A percentile compares a stretch with the other conserved stretches of the same genome.
Evolutionary conservation across 2,329 filamentous ascomycete genomes (phyloP).

Genomic region (Huntiella moniliformis): DNA sequence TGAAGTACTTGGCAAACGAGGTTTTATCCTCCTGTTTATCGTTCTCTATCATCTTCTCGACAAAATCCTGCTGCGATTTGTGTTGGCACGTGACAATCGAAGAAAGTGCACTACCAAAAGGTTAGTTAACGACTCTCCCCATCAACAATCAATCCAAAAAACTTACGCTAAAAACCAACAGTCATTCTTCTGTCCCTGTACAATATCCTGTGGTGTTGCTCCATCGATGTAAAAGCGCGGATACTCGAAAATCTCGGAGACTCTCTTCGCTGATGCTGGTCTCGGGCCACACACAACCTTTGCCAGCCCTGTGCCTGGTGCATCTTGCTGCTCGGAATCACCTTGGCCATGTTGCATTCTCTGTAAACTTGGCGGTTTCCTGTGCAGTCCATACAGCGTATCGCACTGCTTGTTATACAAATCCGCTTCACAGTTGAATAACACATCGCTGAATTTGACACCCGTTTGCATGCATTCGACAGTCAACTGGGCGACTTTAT

Average conservation of each 20-base stretch:
- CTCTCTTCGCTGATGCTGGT: not conserved
- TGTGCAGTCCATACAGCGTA: not conserved
- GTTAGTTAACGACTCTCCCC: too few relatives aligned
- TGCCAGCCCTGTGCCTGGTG: not conserved
- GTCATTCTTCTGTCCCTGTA: conserved; percentile 61
- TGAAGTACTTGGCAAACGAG: too few relatives aligned
- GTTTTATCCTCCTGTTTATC: too few relatives aligned
- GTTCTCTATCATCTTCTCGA: too few relatives aligned
- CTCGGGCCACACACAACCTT: not conserved
- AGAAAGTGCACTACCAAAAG: too few relatives aligned
- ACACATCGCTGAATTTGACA: conserved; percentile 59
- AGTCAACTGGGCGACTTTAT: too few relatives aligned
- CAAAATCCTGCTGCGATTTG: too few relatives aligned
- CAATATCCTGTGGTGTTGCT: conserved; percentile 56
- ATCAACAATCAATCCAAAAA: too few relatives aligned
- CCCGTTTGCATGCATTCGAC: too few relatives aligned
- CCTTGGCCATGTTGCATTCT: not conserved
- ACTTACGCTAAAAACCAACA: conserved; percentile 60
- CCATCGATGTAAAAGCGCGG: conserved; percentile 64
- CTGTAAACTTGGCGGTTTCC: not conserved
- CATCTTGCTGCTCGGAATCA: not conserved
- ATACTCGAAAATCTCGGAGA: conserved; percentile 52
- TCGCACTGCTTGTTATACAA: conserved; percentile 32
- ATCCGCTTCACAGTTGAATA: conserved; percentile 70
- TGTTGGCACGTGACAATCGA: too few relatives aligned